Conservation (phyloP, 23 red algal species). For the Gracilariopsis chorda region DNA sequence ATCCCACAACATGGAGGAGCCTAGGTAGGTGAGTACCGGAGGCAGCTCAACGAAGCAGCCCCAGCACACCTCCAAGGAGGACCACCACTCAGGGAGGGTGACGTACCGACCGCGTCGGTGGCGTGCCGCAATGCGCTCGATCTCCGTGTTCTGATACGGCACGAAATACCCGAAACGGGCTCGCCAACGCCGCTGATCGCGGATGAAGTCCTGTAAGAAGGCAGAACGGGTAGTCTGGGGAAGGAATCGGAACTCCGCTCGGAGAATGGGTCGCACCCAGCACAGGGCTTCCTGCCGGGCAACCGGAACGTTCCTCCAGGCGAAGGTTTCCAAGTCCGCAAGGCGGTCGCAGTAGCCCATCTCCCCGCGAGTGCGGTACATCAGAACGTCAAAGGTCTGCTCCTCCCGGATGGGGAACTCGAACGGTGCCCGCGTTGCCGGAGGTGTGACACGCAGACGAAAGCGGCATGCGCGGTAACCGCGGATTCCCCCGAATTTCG, state of each 20-base stretch:
- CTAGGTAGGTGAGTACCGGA: background rate
- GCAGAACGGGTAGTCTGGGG: too few species aligned
- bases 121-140: background rate
- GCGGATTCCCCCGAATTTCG: background rate
- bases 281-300: background rate
- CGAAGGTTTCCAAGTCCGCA: background rate
- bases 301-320: background rate
- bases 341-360: constrained; percentile 4
- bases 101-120: too few species aligned
- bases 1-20: background rate
- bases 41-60: background rate
- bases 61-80: background rate
- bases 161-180: background rate
- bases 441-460: background rate
- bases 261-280: background rate
- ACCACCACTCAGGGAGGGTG: too few species aligned
- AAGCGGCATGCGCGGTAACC: background rate
- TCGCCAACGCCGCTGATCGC: background rate
- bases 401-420: background rate
- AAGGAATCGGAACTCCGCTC: too few species aligned
- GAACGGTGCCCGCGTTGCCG: background rate
- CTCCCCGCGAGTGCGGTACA: background rate
- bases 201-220: too few species aligned
- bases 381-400: background rate
- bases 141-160: background rate